Conservation (phyloP, 1,139 yeast genomes). For the Taphrina populina region DNA sequence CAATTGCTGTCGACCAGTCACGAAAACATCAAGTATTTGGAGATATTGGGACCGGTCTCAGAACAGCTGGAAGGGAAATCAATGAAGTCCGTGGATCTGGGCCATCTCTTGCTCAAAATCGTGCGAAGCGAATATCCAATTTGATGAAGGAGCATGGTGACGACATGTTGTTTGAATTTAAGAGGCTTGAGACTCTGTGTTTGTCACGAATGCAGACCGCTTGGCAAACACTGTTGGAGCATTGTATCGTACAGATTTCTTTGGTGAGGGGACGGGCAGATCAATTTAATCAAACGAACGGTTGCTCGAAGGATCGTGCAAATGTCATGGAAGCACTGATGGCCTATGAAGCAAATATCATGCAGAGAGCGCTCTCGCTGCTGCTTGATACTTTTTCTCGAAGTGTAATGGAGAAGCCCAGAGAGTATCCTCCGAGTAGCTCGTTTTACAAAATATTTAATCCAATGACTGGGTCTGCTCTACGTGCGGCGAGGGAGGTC, state of each 20-base stretch:
- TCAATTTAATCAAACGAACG: neutral
- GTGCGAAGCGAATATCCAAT: slow-evolving; percentile 1
- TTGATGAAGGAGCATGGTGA: slow-evolving; percentile 1
- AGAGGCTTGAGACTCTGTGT: slow-evolving; percentile 6
- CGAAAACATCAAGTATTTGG: slow-evolving; percentile 10
- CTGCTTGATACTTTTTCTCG: slow-evolving; percentile 2
- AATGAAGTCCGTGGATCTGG: neutral
- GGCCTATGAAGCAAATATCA: slow-evolving; percentile 9
- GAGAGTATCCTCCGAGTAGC: slow-evolving; percentile 16
- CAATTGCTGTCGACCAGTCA: neutral
- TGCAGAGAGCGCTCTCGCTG: slow-evolving; percentile 4
- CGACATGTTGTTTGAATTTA: slow-evolving; percentile 12
- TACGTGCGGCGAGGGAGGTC: slow-evolving; percentile 29
- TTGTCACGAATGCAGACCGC: slow-evolving; percentile 16
- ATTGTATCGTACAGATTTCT: slow-evolving; percentile 16
- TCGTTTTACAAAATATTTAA: slow-evolving; percentile 14
- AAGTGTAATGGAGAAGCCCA: slow-evolving; percentile 10
- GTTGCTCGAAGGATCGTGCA: neutral
- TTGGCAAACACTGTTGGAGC: slow-evolving; percentile 22
- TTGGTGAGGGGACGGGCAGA: slow-evolving; percentile 13
- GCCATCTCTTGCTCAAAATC: neutral
- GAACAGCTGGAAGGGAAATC: slow-evolving; percentile 8
- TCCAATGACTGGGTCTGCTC: slow-evolving; percentile 20
- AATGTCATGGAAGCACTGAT: slow-evolving; percentile 10
- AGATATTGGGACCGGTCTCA: slow-evolving; percentile 17